Conservation (phyloP, 2,329 filamentous ascomycete genomes). For the Cryphonectria japonica region DNA sequence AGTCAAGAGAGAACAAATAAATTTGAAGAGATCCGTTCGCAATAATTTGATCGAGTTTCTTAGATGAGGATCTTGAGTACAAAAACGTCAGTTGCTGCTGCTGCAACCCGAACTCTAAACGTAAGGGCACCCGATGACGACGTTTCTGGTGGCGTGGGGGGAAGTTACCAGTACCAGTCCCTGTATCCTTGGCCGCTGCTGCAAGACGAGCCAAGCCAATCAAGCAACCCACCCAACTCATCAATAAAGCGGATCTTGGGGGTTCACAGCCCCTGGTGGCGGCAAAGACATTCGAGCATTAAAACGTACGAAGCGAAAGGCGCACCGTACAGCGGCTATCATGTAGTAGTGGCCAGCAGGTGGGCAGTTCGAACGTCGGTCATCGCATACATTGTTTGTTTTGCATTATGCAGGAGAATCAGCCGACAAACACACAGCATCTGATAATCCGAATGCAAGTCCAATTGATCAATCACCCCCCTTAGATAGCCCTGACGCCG, state of each 20-base stretch:
- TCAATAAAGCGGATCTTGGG: background rate
- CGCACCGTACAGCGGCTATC: background rate
- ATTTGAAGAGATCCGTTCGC: background rate
- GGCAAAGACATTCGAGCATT: background rate
- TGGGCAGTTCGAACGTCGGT: background rate
- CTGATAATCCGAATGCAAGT: background rate
- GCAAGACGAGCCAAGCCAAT: constrained; percentile 4
- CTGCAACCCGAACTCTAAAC: background rate
- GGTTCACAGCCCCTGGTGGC: background rate
- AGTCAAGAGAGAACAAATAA: background rate
- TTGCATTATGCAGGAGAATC: background rate
- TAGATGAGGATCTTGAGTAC: background rate
- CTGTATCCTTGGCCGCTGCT: constrained; percentile 4
- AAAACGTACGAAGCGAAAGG: background rate
- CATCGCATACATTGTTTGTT: background rate
- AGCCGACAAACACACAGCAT: background rate
- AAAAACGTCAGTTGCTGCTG: background rate
- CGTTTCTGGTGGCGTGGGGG: constrained; percentile 8
- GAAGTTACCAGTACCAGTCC: background rate
- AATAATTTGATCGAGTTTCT: background rate
- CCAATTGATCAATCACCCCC: constrained; percentile 5
- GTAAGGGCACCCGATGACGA: constrained; percentile 5
- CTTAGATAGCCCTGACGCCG: constrained; percentile 7
- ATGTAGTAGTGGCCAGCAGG: background rate
- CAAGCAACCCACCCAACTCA: background rate